Evolutionary conservation across 305 asterid species (phyloP).

Genomic region (Fraxinus floribunda): DNA sequence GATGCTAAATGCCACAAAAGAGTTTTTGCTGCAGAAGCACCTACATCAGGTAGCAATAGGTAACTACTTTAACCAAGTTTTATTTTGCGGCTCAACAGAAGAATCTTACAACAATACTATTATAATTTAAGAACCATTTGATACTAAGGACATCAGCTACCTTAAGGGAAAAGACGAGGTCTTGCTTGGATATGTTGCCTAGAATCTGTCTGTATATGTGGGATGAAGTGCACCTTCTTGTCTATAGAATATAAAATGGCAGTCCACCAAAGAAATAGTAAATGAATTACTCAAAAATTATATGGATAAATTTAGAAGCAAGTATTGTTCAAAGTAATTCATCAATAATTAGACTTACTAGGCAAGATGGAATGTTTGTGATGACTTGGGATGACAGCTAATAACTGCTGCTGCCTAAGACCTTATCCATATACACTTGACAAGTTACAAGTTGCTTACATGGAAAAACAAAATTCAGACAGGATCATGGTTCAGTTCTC

Average conservation of each 20-base stretch:
- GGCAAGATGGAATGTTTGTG: slow-evolving; percentile 96
- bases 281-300: slow-evolving; percentile 18
- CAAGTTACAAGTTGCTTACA: slow-evolving; percentile 78
- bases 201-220: slow-evolving; percentile 66
- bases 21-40: slow-evolving; percentile 73
- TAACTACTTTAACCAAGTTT: slow-evolving; percentile 6
- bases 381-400: slow-evolving; percentile 86
- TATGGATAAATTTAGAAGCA: slow-evolving; percentile 3
- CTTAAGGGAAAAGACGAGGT: slow-evolving; percentile 65
- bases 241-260: slow-evolving; percentile 56
- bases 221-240: slow-evolving; percentile 96
- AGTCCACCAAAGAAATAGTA: slow-evolving; percentile 19
- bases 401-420: slow-evolving; percentile 85
- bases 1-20: slow-evolving; percentile 98
- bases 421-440: slow-evolving; percentile 77
- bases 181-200: slow-evolving; percentile 58
- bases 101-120: neutral
- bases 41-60: slow-evolving; percentile 35
- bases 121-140: slow-evolving; percentile 11
- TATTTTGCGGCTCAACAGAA: neutral
- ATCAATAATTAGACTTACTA: slow-evolving; percentile 44
- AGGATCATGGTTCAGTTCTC: slow-evolving; percentile 16
- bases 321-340: neutral
- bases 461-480: slow-evolving; percentile 27
- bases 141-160: slow-evolving; percentile 33